Evolutionary conservation across 2,329 filamentous ascomycete genomes (phyloP).

Genomic region (Fusarium vanettenii): DNA sequence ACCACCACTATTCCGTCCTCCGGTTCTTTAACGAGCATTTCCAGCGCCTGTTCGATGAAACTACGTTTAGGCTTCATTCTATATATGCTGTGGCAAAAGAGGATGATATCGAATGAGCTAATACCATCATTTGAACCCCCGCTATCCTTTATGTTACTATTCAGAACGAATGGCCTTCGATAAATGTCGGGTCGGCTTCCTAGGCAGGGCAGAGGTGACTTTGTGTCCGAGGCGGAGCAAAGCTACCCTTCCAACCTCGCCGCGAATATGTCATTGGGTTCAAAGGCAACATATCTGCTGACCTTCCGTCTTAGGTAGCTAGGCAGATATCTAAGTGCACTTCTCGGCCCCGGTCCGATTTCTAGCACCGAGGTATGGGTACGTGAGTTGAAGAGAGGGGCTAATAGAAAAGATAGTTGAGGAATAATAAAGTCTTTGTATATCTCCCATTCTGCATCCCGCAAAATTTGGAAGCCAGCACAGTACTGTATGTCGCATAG

Average conservation of each 20-base stretch:
- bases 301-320: constrained; percentile 55
- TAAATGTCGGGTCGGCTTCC: constrained; percentile 53
- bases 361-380: constrained; percentile 65
- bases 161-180: constrained; percentile 52
- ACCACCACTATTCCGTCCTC: constrained; percentile 60
- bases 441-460: constrained; percentile 48
- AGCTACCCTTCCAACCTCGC: constrained; percentile 57
- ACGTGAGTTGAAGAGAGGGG: constrained; percentile 54
- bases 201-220: constrained; percentile 55
- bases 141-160: constrained; percentile 32
- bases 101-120: constrained; percentile 64
- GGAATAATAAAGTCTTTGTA: constrained; percentile 66
- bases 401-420: constrained; percentile 57
- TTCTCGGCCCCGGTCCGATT: constrained; percentile 68
- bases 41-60: constrained; percentile 59
- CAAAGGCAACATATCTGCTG: constrained; percentile 64
- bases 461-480: constrained; percentile 59
- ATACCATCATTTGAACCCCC: constrained; percentile 35
- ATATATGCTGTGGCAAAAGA: constrained; percentile 75
- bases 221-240: constrained; percentile 36
- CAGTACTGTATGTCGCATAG: constrained; percentile 63
- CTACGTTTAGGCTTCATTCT: constrained; percentile 63
- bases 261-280: constrained; percentile 62
- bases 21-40: constrained; percentile 56
- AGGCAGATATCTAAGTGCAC: constrained; percentile 63